These are phyloP conservation scores for Prunus armeniaca DNA, from an alignment of 306 rosid genomes.

Conservation along the genomic window DNA sequence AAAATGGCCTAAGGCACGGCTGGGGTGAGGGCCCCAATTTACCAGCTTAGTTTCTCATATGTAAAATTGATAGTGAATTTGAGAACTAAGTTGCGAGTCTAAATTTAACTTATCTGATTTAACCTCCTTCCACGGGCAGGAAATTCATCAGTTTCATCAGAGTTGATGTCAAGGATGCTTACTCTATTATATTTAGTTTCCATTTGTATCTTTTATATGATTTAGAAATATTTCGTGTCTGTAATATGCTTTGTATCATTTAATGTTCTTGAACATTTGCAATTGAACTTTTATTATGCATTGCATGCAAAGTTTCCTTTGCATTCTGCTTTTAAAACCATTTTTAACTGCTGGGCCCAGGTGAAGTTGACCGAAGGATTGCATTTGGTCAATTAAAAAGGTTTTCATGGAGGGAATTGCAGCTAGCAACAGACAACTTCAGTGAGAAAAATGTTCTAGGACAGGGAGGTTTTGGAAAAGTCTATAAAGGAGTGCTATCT, in stretches of 20 bases:
- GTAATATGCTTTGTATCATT: not conserved
- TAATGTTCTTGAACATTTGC: conserved; percentile 1
- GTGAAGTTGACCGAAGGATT: conserved; percentile 96
- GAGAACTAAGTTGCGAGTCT: not conserved
- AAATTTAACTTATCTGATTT: not conserved
- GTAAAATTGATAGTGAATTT: not conserved
- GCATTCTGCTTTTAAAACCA: not conserved
- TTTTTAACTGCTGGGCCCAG: conserved; percentile 36
- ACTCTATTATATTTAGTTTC: not conserved
- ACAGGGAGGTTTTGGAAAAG: conserved; percentile 99
- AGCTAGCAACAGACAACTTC: conserved; percentile 86
- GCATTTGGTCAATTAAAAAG: conserved; percentile 91
- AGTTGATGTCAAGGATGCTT: not conserved
- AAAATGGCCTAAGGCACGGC: not conserved
- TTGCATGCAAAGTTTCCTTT: conserved; percentile 8
- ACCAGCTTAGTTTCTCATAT: not conserved
- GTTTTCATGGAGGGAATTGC: conserved; percentile 93
- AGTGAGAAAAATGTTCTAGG: conserved; percentile 90
- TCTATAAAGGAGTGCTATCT: conserved; percentile 88
- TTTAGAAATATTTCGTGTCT: not conserved
- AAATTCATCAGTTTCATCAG: not conserved
- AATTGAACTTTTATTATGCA: not conserved
- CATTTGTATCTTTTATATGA: not conserved
- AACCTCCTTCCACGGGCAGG: not conserved
- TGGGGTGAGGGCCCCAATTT: not conserved